Conservation (phyloP, 2,329 filamentous ascomycete genomes). For the Chrysoporthe cubensis region DNA sequence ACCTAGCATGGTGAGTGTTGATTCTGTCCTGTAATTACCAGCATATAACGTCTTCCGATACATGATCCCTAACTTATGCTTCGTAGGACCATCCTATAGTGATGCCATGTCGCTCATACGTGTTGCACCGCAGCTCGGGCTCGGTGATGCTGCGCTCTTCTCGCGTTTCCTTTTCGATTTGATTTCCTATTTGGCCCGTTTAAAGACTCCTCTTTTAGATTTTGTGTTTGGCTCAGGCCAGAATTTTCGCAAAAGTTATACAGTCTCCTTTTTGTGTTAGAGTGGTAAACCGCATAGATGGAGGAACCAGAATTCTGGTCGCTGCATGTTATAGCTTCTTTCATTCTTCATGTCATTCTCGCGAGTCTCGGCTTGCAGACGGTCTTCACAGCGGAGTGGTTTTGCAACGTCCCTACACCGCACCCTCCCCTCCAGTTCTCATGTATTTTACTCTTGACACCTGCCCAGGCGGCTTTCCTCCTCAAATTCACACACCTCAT, state of each 20-base stretch:
- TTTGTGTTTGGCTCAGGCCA: neutral
- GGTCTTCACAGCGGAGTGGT: neutral
- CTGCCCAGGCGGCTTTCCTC: neutral
- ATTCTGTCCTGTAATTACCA: neutral
- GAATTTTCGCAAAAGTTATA: neutral
- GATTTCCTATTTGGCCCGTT: neutral
- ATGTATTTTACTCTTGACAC: neutral
- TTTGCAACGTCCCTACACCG: neutral
- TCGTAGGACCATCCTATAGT: neutral
- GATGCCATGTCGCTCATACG: neutral
- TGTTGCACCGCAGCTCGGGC: neutral
- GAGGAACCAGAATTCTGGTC: neutral
- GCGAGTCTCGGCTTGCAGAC: neutral
- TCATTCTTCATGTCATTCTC: neutral
- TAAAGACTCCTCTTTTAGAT: neutral
- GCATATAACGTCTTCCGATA: neutral
- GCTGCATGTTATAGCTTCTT: neutral
- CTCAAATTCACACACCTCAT: neutral
- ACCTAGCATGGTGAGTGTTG: neutral
- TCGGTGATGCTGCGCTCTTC: neutral
- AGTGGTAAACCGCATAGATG: neutral
- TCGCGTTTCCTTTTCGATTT: neutral
- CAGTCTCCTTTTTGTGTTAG: neutral
- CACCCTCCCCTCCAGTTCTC: neutral
- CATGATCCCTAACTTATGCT: neutral